Evolutionary conservation across 176 grass and related monocot genomes (phyloP), one percentile per base, ranked within the genome.

Genomic region (Paspalum vaginatum): DNA sequence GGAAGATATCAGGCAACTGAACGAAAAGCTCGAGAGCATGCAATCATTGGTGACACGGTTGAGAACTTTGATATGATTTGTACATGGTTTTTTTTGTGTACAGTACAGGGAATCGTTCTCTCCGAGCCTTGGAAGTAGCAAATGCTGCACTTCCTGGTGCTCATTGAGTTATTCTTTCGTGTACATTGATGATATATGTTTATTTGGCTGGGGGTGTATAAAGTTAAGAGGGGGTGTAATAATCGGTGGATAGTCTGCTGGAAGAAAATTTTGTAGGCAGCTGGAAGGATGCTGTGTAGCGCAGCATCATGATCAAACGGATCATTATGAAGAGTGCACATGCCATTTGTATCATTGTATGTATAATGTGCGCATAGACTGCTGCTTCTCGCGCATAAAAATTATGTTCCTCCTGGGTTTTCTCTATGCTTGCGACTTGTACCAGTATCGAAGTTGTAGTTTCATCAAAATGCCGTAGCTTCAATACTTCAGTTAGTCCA

Each of bases 1-100:
- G 0, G 82, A 89, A 54, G 90, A 89, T 74, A 65, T 92, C 50
- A 83, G 84, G 65, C 74, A 84, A 50, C 79, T 98, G 78, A 77
- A 55, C 4, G 85, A 92, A 65, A 98, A 87, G 86, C 90, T 98
- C 0, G 90, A 94, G 85, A 93, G 71, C 85, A 93, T 98, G 88
- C 95, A 98, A 81, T 87, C 79, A 47, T 70, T 98, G 42, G 81
- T 94, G 78, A 85, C 85, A 8, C 90, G 78, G 65, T 70, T 98
- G 87, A 87, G 83, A 77, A 85, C 83, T 75, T 60, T 92, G 85
- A 88, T 90, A 65, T 84, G 65, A 88, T 65, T 66, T 79, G 76
- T 68, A 82, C 70, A 83, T 83, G 53, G 7, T 2, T 42, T 68
- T 50, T 77, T 1, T 32, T 59, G 18, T 61, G 82, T 92, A 68